phyloP scores from a whole-genome alignment of 345 rosid species.

The Mercurialis annua region DNA sequence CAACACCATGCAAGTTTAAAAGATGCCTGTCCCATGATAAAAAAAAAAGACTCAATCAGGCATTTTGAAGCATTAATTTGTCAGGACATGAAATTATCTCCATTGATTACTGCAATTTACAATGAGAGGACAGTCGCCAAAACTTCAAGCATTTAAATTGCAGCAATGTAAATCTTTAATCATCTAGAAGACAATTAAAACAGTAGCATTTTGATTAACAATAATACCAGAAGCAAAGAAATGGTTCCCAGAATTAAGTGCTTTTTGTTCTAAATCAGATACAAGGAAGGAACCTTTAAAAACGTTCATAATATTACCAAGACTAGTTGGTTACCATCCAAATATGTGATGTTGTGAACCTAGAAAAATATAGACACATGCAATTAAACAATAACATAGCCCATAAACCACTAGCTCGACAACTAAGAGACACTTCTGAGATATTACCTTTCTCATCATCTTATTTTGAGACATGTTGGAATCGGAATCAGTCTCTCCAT shows the following conservation, averaged over 20 bases:
- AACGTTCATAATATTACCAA: constrained; percentile 16
- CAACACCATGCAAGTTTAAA: constrained; percentile 97
- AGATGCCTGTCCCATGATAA: constrained; percentile 66
- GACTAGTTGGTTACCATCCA: constrained; percentile 10
- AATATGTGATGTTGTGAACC: constrained; percentile 6
- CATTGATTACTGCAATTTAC: background rate
- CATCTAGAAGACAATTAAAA: background rate
- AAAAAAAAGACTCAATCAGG: constrained; percentile 17
- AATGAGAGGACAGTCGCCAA: background rate
- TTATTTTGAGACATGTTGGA: constrained; percentile 34
- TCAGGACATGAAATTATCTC: constrained; percentile 1
- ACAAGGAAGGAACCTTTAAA: background rate
- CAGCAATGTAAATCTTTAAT: background rate
- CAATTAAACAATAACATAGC: constrained; percentile 9
- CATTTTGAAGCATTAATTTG: constrained; percentile 6
- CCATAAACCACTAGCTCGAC: background rate
- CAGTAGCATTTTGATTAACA: background rate
- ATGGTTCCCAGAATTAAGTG: background rate
- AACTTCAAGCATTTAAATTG: background rate
- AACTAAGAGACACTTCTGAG: background rate
- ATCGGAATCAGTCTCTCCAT: constrained; percentile 42
- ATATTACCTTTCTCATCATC: constrained; percentile 73
- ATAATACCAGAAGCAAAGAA: background rate
- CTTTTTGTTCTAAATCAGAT: background rate
- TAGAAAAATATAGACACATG: constrained; percentile 2